Conservation (phyloP, 345 rosid species). For the Rhizophora apiculata region DNA sequence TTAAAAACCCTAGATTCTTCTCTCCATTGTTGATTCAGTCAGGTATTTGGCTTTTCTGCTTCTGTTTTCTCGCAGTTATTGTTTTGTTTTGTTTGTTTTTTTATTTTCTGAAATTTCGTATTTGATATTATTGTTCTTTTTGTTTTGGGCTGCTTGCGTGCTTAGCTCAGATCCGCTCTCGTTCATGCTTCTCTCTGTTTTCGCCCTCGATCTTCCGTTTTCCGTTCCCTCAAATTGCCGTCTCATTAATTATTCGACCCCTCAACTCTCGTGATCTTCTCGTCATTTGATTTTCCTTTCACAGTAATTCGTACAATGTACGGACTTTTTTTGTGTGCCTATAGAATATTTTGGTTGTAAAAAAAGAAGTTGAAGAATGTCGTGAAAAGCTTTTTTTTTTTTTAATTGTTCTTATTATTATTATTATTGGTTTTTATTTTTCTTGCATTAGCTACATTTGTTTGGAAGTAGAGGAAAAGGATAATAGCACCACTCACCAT, state of each 20-base stretch:
- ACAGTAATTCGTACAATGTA: constrained; percentile 36
- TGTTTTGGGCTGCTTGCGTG: constrained; percentile 1
- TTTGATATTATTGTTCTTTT: background rate
- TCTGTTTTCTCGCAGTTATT: background rate
- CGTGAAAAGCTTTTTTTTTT: constrained; percentile 9
- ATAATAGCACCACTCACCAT: background rate
- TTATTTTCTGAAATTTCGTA: background rate
- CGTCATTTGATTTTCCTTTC: constrained; percentile 14
- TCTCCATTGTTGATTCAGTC: constrained; percentile 33
- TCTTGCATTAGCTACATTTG: constrained; percentile 30
- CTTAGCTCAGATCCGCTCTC: constrained; percentile 40
- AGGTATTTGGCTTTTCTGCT: background rate
- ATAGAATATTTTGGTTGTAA: no score
- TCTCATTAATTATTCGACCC: background rate
- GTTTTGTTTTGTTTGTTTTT: constrained; percentile 1
- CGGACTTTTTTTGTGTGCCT: constrained; percentile 6
- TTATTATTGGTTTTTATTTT: background rate
- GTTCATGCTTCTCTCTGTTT: constrained; percentile 6
- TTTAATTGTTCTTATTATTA: background rate
- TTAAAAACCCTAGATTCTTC: constrained; percentile 43
- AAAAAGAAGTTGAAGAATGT: background rate
- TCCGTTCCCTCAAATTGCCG: background rate
- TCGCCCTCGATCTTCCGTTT: background rate
- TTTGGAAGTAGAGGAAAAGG: background rate
- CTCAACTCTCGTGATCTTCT: background rate